These are phyloP conservation scores for Chaetothyriales sp. DNA, from an alignment of 2,329 filamentous ascomycete species.

Conservation along the genomic window DNA sequence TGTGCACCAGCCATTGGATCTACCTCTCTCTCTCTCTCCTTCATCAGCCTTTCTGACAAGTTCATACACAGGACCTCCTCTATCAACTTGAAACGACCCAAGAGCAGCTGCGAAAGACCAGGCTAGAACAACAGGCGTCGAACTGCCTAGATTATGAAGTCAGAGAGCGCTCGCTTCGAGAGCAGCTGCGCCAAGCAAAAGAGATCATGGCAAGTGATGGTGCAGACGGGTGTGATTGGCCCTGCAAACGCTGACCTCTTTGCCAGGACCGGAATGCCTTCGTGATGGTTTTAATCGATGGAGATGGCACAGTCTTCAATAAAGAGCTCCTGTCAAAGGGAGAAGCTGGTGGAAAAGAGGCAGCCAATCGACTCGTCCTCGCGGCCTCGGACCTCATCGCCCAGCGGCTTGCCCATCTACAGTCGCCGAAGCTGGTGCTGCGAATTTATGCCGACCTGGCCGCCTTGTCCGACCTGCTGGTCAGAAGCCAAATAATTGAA, in stretches of 20 bases:
- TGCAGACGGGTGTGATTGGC: not conserved
- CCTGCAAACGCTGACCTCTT: slow-evolving; percentile 3
- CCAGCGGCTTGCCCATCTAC: slow-evolving; percentile 26
- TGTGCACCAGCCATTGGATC: slow-evolving; percentile 19
- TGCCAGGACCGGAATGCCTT: slow-evolving; percentile 38
- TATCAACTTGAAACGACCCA: slow-evolving; percentile 30
- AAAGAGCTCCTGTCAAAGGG: slow-evolving; percentile 36
- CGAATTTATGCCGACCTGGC: slow-evolving; percentile 41
- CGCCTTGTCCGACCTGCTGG: slow-evolving; percentile 34
- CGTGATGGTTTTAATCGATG: slow-evolving; percentile 40
- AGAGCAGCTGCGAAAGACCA: slow-evolving; percentile 20
- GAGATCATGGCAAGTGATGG: slow-evolving; percentile 28
- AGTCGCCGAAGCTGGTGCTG: slow-evolving; percentile 34
- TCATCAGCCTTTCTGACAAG: not conserved
- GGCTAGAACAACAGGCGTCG: slow-evolving; percentile 1
- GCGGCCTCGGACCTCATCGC: slow-evolving; percentile 31
- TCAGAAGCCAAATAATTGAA: slow-evolving; percentile 30
- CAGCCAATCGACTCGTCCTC: slow-evolving; percentile 35
- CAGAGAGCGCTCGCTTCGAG: slow-evolving; percentile 33
- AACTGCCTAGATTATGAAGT: not conserved
- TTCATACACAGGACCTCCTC: slow-evolving; percentile 28
- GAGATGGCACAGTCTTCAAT: slow-evolving; percentile 40
- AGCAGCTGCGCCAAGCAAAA: slow-evolving; percentile 31
- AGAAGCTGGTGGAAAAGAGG: slow-evolving; percentile 37
- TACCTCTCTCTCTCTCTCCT: slow-evolving; percentile 2